Conservation (phyloP, 1,139 yeast genomes). For the Scheffersomyces insectosa region DNA sequence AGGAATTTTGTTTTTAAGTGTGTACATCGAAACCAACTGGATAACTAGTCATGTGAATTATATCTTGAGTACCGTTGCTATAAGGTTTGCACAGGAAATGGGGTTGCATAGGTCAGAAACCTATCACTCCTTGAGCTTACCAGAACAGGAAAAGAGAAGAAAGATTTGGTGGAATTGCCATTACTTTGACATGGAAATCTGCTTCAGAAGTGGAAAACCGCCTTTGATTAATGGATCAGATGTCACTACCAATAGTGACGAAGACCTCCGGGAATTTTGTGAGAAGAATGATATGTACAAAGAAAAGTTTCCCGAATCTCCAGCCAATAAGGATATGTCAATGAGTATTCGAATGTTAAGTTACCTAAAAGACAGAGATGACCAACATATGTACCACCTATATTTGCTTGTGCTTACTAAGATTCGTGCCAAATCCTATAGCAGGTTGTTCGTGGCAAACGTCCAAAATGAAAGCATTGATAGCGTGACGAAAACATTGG, state of each 20-base stretch:
- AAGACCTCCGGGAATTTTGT: constrained; percentile 2
- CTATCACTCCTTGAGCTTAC: constrained; percentile 33
- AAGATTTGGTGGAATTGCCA: constrained; percentile 60
- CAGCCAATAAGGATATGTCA: not conserved
- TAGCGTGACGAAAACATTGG: constrained; percentile 7
- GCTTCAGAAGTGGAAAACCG: constrained; percentile 61
- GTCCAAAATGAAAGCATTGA: constrained; percentile 15
- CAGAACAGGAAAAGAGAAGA: constrained; percentile 41
- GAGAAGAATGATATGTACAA: not conserved
- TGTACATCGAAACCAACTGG: constrained; percentile 46
- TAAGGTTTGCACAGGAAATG: constrained; percentile 61
- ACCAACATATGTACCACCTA: constrained; percentile 5
- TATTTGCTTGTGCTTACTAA: constrained; percentile 24
- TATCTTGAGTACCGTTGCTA: constrained; percentile 50
- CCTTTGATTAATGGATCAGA: constrained; percentile 56
- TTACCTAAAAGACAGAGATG: not conserved
- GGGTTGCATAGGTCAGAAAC: constrained; percentile 66
- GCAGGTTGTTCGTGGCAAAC: constrained; percentile 29
- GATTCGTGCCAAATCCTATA: constrained; percentile 31
- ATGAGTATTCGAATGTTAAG: not conserved
- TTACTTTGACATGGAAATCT: constrained; percentile 52
- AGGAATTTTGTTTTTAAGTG: constrained; percentile 46
- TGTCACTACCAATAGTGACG: constrained; percentile 17
- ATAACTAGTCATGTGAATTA: constrained; percentile 45
- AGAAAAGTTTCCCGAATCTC: not conserved